Evolutionary conservation across 305 asterid species (phyloP).

Genomic region (Euphrasia arctica): DNA sequence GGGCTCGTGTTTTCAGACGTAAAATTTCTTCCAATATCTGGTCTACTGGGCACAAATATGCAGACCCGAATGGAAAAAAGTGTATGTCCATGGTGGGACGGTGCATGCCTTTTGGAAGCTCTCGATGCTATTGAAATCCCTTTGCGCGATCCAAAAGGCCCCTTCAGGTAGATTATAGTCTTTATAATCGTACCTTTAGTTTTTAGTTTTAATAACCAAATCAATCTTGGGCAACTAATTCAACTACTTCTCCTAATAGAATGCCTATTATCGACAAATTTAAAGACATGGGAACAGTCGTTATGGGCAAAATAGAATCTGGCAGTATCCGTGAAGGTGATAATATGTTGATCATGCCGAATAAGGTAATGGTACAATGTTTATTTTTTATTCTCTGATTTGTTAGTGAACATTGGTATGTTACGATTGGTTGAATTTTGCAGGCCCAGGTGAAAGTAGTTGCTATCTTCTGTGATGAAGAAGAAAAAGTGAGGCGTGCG

Average conservation of each 20-base stretch:
- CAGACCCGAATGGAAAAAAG: constrained; percentile 55
- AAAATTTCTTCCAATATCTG: constrained; percentile 88
- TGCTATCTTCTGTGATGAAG: constrained; percentile 77
- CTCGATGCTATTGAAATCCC: constrained; percentile 83
- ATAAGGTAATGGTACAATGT: constrained; percentile 55
- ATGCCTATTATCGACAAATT: constrained; percentile 93
- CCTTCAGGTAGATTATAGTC: constrained; percentile 55
- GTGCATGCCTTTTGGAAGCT: constrained; percentile 87
- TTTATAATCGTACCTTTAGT: constrained; percentile 10
- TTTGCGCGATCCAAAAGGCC: constrained; percentile 79
- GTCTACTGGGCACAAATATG: constrained; percentile 75
- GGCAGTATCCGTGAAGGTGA: constrained; percentile 93
- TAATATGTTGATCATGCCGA: constrained; percentile 88
- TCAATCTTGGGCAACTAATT: constrained; percentile 2
- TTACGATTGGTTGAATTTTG: not conserved
- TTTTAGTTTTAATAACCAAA: no score
- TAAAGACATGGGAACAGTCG: constrained; percentile 98
- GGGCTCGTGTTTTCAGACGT: constrained; percentile 48
- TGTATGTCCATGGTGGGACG: constrained; percentile 81
- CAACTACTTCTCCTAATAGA: constrained; percentile 36
- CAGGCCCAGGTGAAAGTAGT: constrained; percentile 88
- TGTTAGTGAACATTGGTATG: no score
- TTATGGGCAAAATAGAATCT: constrained; percentile 97
- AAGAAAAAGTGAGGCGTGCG: constrained; percentile 65
- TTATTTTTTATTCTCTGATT: not conserved